Conservation (phyloP, 1,284 basidiomycete species). For the Ustilago nuda region DNA sequence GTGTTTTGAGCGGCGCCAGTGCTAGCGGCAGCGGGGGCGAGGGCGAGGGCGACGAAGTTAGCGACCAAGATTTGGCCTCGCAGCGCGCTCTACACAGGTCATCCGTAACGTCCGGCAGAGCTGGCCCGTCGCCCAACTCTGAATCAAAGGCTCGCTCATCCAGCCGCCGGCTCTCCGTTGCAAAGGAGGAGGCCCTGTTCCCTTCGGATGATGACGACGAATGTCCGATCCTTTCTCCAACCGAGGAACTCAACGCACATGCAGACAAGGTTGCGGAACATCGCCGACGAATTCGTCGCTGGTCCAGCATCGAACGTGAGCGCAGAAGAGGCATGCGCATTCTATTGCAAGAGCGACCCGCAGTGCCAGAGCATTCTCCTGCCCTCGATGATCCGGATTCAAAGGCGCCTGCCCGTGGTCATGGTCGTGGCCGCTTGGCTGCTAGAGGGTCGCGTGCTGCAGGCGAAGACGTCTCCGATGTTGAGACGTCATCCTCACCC, state of each 20-base stretch:
- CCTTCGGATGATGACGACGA: constrained; percentile 52
- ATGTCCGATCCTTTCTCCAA: constrained; percentile 24
- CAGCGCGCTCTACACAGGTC: not conserved
- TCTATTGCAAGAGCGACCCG: constrained; percentile 27
- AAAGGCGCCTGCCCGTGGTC: constrained; percentile 6
- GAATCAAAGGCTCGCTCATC: constrained; percentile 4
- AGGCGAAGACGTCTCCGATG: constrained; percentile 32
- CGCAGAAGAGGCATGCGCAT: constrained; percentile 50
- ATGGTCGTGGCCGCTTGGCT: constrained; percentile 12
- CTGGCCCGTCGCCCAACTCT: not conserved
- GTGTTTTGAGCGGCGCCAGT: constrained; percentile 44
- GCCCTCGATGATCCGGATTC: not conserved
- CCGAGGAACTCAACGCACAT: constrained; percentile 10
- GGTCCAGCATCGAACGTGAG: constrained; percentile 54
- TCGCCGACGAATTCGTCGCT: constrained; percentile 25
- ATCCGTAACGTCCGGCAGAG: not conserved
- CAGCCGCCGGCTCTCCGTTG: constrained; percentile 19
- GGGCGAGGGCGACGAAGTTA: constrained; percentile 27
- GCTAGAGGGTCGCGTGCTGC: not conserved
- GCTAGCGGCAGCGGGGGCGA: constrained; percentile 49
- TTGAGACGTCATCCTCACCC: constrained; percentile 22
- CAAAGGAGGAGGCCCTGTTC: constrained; percentile 43
- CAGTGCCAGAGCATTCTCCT: not conserved
- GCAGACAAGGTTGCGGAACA: constrained; percentile 1
- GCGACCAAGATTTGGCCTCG: constrained; percentile 22